Conservation (phyloP, 176 grass and related monocot genomes). For the Elymus sibiricus region DNA sequence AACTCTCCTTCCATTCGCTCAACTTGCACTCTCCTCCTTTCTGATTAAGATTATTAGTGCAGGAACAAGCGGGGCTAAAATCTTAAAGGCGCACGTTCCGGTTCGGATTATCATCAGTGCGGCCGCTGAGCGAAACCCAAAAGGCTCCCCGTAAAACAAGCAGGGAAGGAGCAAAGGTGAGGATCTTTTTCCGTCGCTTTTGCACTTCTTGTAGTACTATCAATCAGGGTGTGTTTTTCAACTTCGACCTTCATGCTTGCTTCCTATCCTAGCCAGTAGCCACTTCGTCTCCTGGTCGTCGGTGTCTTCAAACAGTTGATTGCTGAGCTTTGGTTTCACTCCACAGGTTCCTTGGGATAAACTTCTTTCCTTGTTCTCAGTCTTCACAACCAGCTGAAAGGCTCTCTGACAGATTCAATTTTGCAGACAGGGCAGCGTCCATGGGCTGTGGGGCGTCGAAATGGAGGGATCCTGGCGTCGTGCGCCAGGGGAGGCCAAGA, state of each 20-base stretch:
- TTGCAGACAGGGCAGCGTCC: background rate
- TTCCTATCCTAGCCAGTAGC: background rate
- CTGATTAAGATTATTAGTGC: background rate
- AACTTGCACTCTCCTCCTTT: constrained; percentile 14
- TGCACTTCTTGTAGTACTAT: background rate
- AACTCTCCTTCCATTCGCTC: constrained; percentile 22
- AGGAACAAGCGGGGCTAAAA: background rate
- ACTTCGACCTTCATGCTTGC: background rate
- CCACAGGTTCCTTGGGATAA: background rate
- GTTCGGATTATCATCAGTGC: background rate
- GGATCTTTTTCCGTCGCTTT: background rate
- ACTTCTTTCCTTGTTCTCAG: background rate
- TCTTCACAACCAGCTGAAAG: background rate
- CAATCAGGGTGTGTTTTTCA: background rate
- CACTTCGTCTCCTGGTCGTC: constrained; percentile 2
- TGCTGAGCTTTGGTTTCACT: constrained; percentile 4
- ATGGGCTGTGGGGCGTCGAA: constrained; percentile 72
- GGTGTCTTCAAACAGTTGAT: background rate
- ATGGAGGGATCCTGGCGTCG: constrained; percentile 32
- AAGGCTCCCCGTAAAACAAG: background rate
- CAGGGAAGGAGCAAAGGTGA: background rate
- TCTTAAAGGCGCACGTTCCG: background rate
- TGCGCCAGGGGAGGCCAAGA: constrained; percentile 24
- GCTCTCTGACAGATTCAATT: constrained; percentile 17
- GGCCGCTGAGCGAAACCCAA: constrained; percentile 11